Evolutionary conservation across 768 basidiomycete genomes (phyloP).

Genomic region (Coprinellus aureogranulatus): DNA sequence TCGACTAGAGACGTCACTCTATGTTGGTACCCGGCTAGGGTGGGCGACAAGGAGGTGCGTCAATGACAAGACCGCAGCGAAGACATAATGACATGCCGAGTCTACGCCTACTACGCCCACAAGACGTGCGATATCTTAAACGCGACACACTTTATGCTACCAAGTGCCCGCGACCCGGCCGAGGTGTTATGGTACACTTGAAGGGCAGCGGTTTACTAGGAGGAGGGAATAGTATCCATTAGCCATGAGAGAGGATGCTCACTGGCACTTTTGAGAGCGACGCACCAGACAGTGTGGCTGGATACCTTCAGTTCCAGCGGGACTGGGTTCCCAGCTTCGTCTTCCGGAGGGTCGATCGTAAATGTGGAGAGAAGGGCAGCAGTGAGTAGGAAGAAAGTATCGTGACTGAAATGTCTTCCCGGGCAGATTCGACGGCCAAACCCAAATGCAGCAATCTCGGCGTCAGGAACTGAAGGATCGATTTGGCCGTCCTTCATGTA

Average conservation of each 20-base stretch:
- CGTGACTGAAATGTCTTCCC: slow-evolving; percentile 22
- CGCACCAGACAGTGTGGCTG: too few relatives aligned
- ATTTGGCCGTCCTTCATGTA: slow-evolving; percentile 8
- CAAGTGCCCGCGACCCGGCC: background rate
- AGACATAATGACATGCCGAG: too few relatives aligned
- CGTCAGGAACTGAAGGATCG: background rate
- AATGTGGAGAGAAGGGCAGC: slow-evolving; percentile 20
- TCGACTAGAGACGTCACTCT: too few relatives aligned
- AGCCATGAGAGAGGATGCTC: too few relatives aligned
- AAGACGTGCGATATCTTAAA: too few relatives aligned
- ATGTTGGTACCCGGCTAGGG: too few relatives aligned
- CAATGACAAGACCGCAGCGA: too few relatives aligned
- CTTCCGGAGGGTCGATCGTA: slow-evolving; percentile 15
- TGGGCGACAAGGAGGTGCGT: too few relatives aligned
- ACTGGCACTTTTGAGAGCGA: too few relatives aligned
- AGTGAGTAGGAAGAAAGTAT: slow-evolving; percentile 16
- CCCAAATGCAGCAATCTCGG: background rate
- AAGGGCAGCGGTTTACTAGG: background rate
- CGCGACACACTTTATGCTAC: too few relatives aligned
- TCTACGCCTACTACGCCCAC: too few relatives aligned
- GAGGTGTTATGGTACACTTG: background rate
- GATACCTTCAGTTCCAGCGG: background rate
- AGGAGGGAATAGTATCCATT: background rate
- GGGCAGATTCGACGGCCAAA: slow-evolving; percentile 19
- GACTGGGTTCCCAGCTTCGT: slow-evolving; percentile 3